phyloP scores from a whole-genome alignment of 2,329 filamentous ascomycete genomes.

The Colletotrichum salicis region DNA sequence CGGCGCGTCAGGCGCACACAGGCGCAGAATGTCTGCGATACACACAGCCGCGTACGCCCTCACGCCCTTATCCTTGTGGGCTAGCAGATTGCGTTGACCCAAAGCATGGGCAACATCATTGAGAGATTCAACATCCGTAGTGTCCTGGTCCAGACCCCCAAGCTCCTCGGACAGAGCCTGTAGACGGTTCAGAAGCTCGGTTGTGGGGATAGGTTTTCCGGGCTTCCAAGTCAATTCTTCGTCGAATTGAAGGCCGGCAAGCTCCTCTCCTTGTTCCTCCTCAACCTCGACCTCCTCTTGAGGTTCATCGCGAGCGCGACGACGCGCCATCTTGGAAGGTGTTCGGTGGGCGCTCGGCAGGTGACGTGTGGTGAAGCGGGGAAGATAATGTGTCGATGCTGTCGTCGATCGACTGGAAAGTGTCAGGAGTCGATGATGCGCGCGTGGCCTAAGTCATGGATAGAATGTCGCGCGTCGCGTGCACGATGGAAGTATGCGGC shows the following conservation, averaged over 20 bases:
- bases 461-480: slow-evolving; percentile 17
- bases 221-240: slow-evolving; percentile 91
- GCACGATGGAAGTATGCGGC: background rate
- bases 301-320: slow-evolving; percentile 34
- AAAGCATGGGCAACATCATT: slow-evolving; percentile 86
- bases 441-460: slow-evolving; percentile 31
- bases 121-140: slow-evolving; percentile 84
- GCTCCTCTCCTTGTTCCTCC: slow-evolving; percentile 37
- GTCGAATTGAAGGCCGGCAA: slow-evolving; percentile 76
- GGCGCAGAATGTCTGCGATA: slow-evolving; percentile 89
- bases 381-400: slow-evolving; percentile 28
- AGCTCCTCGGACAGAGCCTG: slow-evolving; percentile 86
- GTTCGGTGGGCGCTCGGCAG: slow-evolving; percentile 22
- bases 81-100: slow-evolving; percentile 81
- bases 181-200: slow-evolving; percentile 83
- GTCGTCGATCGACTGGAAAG: slow-evolving; percentile 27
- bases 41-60: slow-evolving; percentile 89
- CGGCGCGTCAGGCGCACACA: slow-evolving; percentile 94
- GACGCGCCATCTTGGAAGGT: slow-evolving; percentile 32
- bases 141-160: slow-evolving; percentile 86
- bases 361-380: slow-evolving; percentile 33
- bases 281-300: slow-evolving; percentile 37
- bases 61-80: slow-evolving; percentile 93
- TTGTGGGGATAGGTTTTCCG: slow-evolving; percentile 86
- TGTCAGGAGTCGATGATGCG: slow-evolving; percentile 25